Percentiles rank a stretch among this genome's conserved stretches.
Conservation (phyloP, 495 filamentous ascomycete species). For the Sordaria brevicollis region DNA sequence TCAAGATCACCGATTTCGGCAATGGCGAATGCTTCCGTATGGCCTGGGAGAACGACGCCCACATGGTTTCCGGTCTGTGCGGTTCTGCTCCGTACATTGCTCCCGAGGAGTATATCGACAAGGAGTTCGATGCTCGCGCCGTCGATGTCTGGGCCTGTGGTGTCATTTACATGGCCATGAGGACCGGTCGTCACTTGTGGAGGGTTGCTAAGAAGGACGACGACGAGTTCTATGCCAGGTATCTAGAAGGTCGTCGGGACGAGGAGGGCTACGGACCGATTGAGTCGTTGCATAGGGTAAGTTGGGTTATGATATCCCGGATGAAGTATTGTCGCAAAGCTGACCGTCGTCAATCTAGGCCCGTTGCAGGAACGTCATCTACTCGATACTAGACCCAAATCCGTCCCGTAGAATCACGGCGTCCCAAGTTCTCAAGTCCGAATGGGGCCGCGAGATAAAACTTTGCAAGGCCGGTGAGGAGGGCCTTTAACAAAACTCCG, state of each 20-base stretch:
- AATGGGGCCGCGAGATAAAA: slow-evolving; percentile 96
- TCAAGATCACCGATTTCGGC: slow-evolving; percentile 98
- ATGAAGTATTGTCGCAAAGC: slow-evolving; percentile 5
- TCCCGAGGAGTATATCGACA: slow-evolving; percentile 89
- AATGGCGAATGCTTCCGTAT: slow-evolving; percentile 99
- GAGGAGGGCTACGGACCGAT: slow-evolving; percentile 95
- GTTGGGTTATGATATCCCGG: slow-evolving; percentile 21
- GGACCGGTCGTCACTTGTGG: slow-evolving; percentile 93
- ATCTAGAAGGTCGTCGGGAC: slow-evolving; percentile 81
- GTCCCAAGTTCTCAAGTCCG: slow-evolving; percentile 91
- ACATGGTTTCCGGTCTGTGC: slow-evolving; percentile 95
- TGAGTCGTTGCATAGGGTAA: slow-evolving; percentile 88
- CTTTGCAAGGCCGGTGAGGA: slow-evolving; percentile 93
- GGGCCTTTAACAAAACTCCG: slow-evolving; percentile 46
- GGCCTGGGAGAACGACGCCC: slow-evolving; percentile 97
- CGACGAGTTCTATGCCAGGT: slow-evolving; percentile 92
- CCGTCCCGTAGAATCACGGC: slow-evolving; percentile 84
- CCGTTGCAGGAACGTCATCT: slow-evolving; percentile 96
- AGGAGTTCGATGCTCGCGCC: slow-evolving; percentile 91
- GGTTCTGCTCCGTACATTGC: slow-evolving; percentile 96
- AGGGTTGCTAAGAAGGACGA: slow-evolving; percentile 90
- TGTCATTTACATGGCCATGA: slow-evolving; percentile 99
- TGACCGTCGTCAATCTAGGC: slow-evolving; percentile 45
- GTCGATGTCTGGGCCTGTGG: slow-evolving; percentile 98
- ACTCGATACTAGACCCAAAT: slow-evolving; percentile 97